Percentiles rank a stretch among this genome's conserved stretches.
phyloP scores from a whole-genome alignment of 768 basidiomycete species.

The Tephrocybe sp. region DNA sequence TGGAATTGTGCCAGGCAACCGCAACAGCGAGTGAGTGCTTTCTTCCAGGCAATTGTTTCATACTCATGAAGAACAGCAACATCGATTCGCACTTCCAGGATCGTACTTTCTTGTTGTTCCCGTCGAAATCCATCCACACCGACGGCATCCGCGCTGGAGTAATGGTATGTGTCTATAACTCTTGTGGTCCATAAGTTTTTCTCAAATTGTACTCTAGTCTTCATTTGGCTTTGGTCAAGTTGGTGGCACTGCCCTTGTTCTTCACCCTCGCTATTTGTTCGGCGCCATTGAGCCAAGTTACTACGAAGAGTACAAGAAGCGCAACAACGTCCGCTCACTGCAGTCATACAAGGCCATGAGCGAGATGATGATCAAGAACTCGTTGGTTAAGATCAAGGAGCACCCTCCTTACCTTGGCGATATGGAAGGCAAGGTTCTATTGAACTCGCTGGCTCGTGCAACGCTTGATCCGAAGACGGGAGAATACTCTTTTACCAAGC shows the following conservation, averaged over 20 bases:
- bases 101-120: conserved; percentile 92
- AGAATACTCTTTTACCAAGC: conserved; percentile 77
- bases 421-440: conserved; percentile 79
- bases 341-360: conserved; percentile 90
- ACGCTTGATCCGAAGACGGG: conserved; percentile 79
- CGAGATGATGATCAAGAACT: conserved; percentile 93
- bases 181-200: neutral
- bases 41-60: neutral
- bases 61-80: conserved; percentile 51
- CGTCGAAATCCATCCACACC: conserved; percentile 93
- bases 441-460: conserved; percentile 92
- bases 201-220: conserved; percentile 47
- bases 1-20: conserved; percentile 92
- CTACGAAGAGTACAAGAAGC: conserved; percentile 74
- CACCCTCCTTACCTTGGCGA: conserved; percentile 85
- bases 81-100: conserved; percentile 91
- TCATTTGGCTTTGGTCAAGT: conserved; percentile 99
- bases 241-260: conserved; percentile 83
- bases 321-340: conserved; percentile 62
- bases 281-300: conserved; percentile 76
- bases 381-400: conserved; percentile 93
- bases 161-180: conserved; percentile 57
- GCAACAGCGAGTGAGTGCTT: conserved; percentile 86
- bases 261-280: conserved; percentile 90
- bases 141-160: conserved; percentile 87